These are phyloP conservation scores for Cutaneotrichosporon sp. DNA, from an alignment of 1,284 basidiomycete species.

Conservation along the genomic window DNA sequence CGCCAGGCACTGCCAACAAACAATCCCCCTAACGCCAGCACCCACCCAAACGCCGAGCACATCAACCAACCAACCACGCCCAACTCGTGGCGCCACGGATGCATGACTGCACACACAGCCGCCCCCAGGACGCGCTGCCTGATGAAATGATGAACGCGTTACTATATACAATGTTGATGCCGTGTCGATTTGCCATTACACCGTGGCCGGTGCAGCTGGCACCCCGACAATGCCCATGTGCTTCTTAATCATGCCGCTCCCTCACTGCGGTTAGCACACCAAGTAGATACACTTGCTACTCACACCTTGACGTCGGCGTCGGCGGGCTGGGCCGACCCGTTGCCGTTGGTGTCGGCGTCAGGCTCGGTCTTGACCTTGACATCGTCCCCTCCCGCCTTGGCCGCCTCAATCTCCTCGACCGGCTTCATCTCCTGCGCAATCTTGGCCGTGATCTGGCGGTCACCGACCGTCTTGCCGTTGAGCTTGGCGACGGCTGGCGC, in stretches of 20 bases:
- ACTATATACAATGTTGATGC: constrained; percentile 6
- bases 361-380: background rate
- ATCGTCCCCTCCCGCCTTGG: background rate
- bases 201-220: background rate
- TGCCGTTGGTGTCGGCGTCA: background rate
- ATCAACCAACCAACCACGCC: too few species aligned
- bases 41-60: too few species aligned
- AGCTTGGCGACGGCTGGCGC: constrained; percentile 71
- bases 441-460: constrained; percentile 77
- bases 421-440: constrained; percentile 56
- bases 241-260: background rate
- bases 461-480: constrained; percentile 74
- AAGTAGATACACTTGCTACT: too few species aligned
- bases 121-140: background rate
- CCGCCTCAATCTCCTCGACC: constrained; percentile 24
- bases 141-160: constrained; percentile 1
- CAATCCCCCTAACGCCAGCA: too few species aligned
- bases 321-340: background rate
- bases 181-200: background rate
- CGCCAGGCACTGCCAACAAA: too few species aligned
- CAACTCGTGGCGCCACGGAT: background rate
- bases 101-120: constrained; percentile 1
- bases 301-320: background rate
- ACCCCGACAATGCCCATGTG: background rate
- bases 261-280: background rate